Evolutionary conservation across 2,329 filamentous ascomycete genomes (phyloP).

Genomic region (Ceratocystis ficicola): DNA sequence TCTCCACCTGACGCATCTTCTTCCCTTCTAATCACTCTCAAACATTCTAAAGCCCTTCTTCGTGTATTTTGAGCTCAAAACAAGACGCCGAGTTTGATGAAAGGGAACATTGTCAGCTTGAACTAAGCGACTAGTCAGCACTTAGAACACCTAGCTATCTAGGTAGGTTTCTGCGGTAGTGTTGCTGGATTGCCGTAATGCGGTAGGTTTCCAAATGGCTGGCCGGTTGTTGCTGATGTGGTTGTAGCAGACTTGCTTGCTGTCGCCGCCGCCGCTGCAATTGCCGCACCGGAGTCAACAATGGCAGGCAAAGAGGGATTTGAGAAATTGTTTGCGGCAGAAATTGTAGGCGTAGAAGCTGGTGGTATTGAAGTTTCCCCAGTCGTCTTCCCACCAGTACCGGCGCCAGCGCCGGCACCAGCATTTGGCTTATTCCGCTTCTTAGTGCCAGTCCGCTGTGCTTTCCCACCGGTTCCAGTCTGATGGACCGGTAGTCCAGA

Average conservation of each 20-base stretch:
- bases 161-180: conserved; percentile 44
- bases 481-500: conserved; percentile 34
- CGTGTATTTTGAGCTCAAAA: too few species aligned
- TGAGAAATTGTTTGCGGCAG: neutral
- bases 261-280: neutral
- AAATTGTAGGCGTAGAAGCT: neutral
- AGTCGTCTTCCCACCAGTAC: neutral
- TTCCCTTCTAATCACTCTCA: neutral
- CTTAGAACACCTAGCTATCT: neutral
- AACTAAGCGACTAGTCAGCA: neutral
- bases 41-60: neutral
- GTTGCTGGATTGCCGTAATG: conserved; percentile 49
- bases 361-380: neutral
- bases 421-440: neutral
- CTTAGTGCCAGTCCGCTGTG: conserved; percentile 34
- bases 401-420: neutral
- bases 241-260: neutral
- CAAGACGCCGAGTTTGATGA: too few species aligned
- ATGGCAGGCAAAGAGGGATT: neutral
- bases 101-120: too few species aligned
- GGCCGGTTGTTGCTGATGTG: conserved; percentile 25
- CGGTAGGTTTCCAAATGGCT: conserved; percentile 42
- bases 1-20: neutral
- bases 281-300: neutral
- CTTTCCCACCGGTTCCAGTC: conserved; percentile 28